Base-by-base conservation (phyloP, 345 rosid species). In the Jatropha curcas region DNA sequence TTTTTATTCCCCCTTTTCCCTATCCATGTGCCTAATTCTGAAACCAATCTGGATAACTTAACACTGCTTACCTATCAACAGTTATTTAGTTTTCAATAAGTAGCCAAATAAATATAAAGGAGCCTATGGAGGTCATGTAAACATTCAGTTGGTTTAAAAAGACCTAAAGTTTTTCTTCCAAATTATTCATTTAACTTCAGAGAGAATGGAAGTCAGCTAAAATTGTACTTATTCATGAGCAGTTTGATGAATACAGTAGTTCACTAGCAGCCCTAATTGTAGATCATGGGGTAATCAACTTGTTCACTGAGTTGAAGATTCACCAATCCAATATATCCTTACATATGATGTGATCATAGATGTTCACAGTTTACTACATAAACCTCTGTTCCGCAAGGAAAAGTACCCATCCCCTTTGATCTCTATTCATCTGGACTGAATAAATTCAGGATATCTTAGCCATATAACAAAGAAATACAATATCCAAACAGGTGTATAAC, bases 341-440 rank as follows among this genome's bases (percentile, higher is more conserved):
- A 35, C 7, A 8, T 13, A 52, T 20, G 19, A 20, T 1, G 60
- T 20, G 24, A 34, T 35, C 31, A 67, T 22, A 33, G 71, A 37
- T 52, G 10, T 34, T 4, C 30, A 51, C 6, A 34, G 22, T 20
- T 16, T 22, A 22, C 46, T n/a, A 62, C 35, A 25, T 1, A 7
- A 39, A 51, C 6, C 33, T 52, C 48, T 52, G 37, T 55, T 22
- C 20, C 52, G 7, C 68, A 3, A 1, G 25, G 28, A 10, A 31
- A 20, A 48, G 4, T 45, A 17, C 4, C 14, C 31, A 45, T 27
- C 22, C 16, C 16, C 56, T 24, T 46, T 28, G n/a, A 46, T 2
- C 58, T n/a, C 57, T 41, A 28, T 66, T 46, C 56, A 66, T 66
- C 27, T 63, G 30, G 51, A 41, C 51, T n/a, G 48, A 27, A 24